phyloP scores from a whole-genome alignment of 2,329 filamentous ascomycete species.

The Akanthomyces uredinophilus region DNA sequence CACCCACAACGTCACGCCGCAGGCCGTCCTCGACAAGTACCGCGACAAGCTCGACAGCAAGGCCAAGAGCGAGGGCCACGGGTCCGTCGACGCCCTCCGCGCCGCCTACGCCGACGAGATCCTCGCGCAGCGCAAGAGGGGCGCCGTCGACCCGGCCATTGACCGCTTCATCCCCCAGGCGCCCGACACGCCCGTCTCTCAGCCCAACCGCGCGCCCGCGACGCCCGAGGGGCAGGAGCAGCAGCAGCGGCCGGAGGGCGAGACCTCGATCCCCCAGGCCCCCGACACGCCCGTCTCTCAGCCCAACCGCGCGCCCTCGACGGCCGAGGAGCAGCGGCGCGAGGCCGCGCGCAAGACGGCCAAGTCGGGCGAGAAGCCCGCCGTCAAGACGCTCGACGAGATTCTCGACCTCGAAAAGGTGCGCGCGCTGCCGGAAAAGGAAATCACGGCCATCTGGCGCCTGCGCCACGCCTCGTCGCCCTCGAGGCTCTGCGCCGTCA shows the following conservation, averaged over 20 bases:
- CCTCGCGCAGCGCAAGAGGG: slow-evolving; percentile 60
- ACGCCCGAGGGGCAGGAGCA: slow-evolving; percentile 15
- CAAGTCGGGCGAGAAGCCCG: slow-evolving; percentile 23
- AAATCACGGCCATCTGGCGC: slow-evolving; percentile 86
- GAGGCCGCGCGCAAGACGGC: slow-evolving; percentile 17
- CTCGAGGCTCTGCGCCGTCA: slow-evolving; percentile 75
- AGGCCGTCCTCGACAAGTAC: slow-evolving; percentile 77
- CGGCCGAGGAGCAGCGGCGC: slow-evolving; percentile 14
- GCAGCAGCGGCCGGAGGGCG: background rate
- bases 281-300: slow-evolving; percentile 32
- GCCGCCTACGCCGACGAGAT: slow-evolving; percentile 84
- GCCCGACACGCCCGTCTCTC: slow-evolving; percentile 31
- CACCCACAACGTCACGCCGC: slow-evolving; percentile 61
- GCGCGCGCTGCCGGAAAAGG: slow-evolving; percentile 65
- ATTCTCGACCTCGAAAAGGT: slow-evolving; percentile 76
- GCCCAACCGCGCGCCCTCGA: slow-evolving; percentile 30
- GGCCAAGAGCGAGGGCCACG: slow-evolving; percentile 66
- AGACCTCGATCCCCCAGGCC: slow-evolving; percentile 26
- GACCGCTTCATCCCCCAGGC: slow-evolving; percentile 29
- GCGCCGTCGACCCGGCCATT: slow-evolving; percentile 46
- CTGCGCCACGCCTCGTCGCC: slow-evolving; percentile 72
- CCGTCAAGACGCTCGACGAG: slow-evolving; percentile 43
- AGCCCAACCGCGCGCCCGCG: slow-evolving; percentile 31
- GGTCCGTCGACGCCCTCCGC: slow-evolving; percentile 70
- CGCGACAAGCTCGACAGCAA: slow-evolving; percentile 77